Conservation (phyloP, 306 rosid species). For the Castanopsis chinensis region DNA sequence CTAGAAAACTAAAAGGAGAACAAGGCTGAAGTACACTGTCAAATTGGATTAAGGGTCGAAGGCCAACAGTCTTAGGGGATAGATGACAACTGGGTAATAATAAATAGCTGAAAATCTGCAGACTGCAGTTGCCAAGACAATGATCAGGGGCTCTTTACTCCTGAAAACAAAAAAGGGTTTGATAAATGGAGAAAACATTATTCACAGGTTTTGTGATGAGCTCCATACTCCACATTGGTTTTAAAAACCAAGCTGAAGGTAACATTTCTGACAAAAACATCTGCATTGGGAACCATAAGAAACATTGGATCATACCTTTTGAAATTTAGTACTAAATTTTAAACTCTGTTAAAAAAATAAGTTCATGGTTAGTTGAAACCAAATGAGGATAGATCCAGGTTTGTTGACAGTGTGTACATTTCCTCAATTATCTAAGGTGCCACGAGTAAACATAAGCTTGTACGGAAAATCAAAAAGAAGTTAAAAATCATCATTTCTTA, state of each 20-base stretch:
- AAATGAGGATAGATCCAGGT: too few species aligned
- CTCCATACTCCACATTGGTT: background rate
- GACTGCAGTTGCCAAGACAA: too few species aligned
- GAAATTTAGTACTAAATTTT: background rate
- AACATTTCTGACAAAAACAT: slow-evolving; percentile 4
- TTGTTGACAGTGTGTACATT: too few species aligned
- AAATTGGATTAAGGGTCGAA: too few species aligned
- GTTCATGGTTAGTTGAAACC: too few species aligned
- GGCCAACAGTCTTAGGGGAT: too few species aligned
- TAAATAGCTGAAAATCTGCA: too few species aligned
- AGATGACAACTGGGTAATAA: too few species aligned
- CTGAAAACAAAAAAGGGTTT: background rate
- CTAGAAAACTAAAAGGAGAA: too few species aligned
- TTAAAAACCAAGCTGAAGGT: background rate
- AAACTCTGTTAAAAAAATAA: too few species aligned
- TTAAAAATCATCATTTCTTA: background rate
- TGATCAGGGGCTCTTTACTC: too few species aligned
- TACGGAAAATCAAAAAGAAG: background rate
- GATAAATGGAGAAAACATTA: background rate
- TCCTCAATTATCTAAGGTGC: background rate
- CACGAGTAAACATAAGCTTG: background rate
- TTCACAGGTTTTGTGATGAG: slow-evolving; percentile 7
- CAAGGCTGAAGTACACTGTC: too few species aligned
- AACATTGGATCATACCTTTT: background rate
- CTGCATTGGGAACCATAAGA: background rate